These are phyloP conservation scores for Coemansia furcata DNA, from an alignment of 192 early-diverging fungal species.

Conservation along the genomic window DNA sequence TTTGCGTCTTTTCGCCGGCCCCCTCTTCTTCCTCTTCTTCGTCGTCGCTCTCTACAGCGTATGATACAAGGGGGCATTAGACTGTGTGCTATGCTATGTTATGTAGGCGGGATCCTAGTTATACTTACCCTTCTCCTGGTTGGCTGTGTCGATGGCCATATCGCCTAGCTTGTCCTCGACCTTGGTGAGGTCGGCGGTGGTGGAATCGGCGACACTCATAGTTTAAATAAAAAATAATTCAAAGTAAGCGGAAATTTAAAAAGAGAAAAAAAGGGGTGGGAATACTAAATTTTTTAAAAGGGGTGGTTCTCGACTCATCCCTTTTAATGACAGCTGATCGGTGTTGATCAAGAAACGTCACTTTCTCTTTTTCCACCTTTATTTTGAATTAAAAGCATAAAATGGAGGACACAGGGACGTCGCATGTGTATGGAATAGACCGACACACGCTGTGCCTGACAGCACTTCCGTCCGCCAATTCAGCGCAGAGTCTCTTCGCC, in stretches of 20 bases:
- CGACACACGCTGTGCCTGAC: conserved; percentile 44
- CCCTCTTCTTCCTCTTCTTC: conserved; percentile 12
- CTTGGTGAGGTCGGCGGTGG: neutral
- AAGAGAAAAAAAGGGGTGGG: neutral
- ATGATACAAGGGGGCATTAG: neutral
- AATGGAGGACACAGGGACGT: conserved; percentile 32
- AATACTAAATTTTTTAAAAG: neutral
- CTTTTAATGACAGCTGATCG: neutral
- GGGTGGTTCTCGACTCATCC: no score
- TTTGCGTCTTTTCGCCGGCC: conserved; percentile 7
- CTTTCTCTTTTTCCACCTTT: no score
- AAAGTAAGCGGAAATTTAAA: neutral
- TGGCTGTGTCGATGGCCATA: conserved; percentile 11
- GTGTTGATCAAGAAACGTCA: neutral
- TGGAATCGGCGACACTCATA: conserved; percentile 24
- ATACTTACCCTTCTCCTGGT: conserved; percentile 12
- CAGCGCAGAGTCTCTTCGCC: conserved; percentile 23
- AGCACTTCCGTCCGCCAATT: conserved; percentile 6
- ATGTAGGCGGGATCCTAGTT: neutral
- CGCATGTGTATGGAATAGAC: conserved; percentile 50
- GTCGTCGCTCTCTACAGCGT: conserved; percentile 2
- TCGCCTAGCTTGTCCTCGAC: conserved; percentile 4
- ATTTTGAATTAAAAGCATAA: neutral
- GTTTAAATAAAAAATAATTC: neutral
- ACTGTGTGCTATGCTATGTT: no score